phyloP scores from a whole-genome alignment of 352 stramenopile species.

The Phytopythium aichiense region DNA sequence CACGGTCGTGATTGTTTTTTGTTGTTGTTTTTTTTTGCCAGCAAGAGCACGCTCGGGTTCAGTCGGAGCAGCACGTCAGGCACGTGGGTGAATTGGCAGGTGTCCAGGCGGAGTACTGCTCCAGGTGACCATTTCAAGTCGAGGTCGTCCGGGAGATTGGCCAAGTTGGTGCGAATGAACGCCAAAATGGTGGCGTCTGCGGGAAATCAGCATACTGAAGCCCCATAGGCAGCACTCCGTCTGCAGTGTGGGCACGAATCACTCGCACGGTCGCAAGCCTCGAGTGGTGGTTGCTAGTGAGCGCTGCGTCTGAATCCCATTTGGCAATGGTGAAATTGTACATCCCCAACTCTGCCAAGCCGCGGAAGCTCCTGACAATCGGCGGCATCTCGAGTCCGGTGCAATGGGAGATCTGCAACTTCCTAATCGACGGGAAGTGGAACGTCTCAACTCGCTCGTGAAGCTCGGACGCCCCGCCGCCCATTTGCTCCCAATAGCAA shows the following conservation, averaged over 20 bases:
- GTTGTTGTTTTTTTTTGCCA: no score
- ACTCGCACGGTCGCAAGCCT: constrained; percentile 17
- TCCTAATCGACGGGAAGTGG: constrained; percentile 14
- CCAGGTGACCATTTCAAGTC: constrained; percentile 3
- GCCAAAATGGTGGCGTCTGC: background rate
- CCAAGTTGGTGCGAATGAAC: constrained; percentile 6
- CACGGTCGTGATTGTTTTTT: background rate
- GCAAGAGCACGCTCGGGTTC: background rate
- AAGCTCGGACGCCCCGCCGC: constrained; percentile 4
- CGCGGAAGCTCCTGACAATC: constrained; percentile 9
- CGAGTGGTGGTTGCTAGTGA: constrained; percentile 13
- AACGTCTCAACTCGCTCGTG: constrained; percentile 9
- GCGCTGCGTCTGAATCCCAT: constrained; percentile 11
- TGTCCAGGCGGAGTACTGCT: constrained; percentile 2
- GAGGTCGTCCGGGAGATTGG: constrained; percentile 4
- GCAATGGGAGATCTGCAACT: constrained; percentile 26
- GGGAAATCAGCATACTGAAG: constrained; percentile 7
- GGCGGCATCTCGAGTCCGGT: constrained; percentile 19
- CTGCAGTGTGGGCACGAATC: constrained; percentile 16
- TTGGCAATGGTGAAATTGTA: constrained; percentile 21
- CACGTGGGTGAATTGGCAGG: background rate
- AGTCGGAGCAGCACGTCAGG: background rate
- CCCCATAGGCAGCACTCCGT: constrained; percentile 8
- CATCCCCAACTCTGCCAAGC: constrained; percentile 18
- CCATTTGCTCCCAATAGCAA: constrained; percentile 8